Evolutionary conservation across 768 basidiomycete species (phyloP).

Genomic region (Lanmaoa pseudosensibilis): DNA sequence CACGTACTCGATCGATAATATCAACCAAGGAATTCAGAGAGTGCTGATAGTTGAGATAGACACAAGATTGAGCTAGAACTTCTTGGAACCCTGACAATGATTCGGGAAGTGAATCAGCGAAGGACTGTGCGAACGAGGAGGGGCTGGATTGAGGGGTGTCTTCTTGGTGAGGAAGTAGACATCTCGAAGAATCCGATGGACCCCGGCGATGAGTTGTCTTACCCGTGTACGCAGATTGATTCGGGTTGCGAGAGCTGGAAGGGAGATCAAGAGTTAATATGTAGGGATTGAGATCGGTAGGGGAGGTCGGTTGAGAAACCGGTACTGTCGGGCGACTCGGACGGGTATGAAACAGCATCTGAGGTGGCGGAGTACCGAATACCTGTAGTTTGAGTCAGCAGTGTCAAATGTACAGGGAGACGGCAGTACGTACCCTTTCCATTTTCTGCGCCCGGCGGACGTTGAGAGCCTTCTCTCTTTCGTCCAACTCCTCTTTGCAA

Average conservation of each 20-base stretch:
- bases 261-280: slow-evolving; percentile 23
- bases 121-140: slow-evolving; percentile 20
- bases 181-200: slow-evolving; percentile 62
- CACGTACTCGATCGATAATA: slow-evolving; percentile 73
- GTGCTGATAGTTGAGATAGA: slow-evolving; percentile 77
- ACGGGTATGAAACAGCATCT: slow-evolving; percentile 73
- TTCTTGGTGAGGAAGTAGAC: slow-evolving; percentile 42
- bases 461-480: slow-evolving; percentile 74
- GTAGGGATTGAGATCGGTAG: slow-evolving; percentile 17
- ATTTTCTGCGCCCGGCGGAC: slow-evolving; percentile 82
- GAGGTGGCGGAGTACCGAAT: slow-evolving; percentile 80
- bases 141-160: slow-evolving; percentile 20
- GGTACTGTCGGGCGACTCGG: slow-evolving; percentile 38
- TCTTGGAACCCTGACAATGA: slow-evolving; percentile 19
- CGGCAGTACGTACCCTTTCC: slow-evolving; percentile 62
- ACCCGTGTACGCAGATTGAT: slow-evolving; percentile 49
- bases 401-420: not conserved
- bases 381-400: slow-evolving; percentile 45
- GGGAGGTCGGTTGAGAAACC: slow-evolving; percentile 31
- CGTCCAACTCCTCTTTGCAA: slow-evolving; percentile 67
- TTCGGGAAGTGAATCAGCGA: slow-evolving; percentile 22
- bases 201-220: slow-evolving; percentile 51
- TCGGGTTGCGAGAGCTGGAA: slow-evolving; percentile 40
- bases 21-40: slow-evolving; percentile 80
- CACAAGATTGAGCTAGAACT: slow-evolving; percentile 39